Evolutionary conservation across 768 basidiomycete genomes (phyloP).

Genomic region (Boletus pseudopeckii): DNA sequence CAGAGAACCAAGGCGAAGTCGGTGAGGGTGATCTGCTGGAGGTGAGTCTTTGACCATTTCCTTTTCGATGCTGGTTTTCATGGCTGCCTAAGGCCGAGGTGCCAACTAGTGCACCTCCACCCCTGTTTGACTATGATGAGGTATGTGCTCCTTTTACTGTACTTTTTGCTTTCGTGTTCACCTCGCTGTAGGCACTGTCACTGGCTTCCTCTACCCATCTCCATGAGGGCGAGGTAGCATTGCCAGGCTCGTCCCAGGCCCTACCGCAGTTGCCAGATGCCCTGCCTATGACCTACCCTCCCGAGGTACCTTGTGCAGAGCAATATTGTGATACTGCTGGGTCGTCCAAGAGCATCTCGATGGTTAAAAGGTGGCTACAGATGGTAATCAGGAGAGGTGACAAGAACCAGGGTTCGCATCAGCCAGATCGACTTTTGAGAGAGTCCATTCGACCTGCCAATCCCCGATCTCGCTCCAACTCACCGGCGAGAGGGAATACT

Average conservation of each 20-base stretch:
- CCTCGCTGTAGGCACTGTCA: neutral
- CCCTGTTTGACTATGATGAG: neutral
- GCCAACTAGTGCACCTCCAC: neutral
- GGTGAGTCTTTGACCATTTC: neutral
- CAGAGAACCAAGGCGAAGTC: neutral
- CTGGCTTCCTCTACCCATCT: neutral
- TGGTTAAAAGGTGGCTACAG: neutral
- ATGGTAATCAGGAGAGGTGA: neutral
- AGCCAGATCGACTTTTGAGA: neutral
- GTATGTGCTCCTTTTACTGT: neutral
- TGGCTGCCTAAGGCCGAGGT: neutral
- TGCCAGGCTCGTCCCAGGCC: neutral
- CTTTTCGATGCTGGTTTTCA: neutral
- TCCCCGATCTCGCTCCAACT: neutral
- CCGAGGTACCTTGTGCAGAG: neutral
- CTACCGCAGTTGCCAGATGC: too few species aligned
- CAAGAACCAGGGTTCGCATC: neutral
- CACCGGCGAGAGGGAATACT: neutral
- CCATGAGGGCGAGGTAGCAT: neutral
- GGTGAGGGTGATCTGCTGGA: neutral
- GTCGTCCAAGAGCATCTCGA: neutral
- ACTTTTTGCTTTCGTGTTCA: neutral
- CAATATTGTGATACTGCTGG: too few species aligned
- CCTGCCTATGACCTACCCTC: neutral
- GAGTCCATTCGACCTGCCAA: too few species aligned